Percentiles rank a stretch among this genome's conserved stretches.
phyloP scores from a whole-genome alignment of 140 eudicot genomes.

The Erigeron philadelphicus region DNA sequence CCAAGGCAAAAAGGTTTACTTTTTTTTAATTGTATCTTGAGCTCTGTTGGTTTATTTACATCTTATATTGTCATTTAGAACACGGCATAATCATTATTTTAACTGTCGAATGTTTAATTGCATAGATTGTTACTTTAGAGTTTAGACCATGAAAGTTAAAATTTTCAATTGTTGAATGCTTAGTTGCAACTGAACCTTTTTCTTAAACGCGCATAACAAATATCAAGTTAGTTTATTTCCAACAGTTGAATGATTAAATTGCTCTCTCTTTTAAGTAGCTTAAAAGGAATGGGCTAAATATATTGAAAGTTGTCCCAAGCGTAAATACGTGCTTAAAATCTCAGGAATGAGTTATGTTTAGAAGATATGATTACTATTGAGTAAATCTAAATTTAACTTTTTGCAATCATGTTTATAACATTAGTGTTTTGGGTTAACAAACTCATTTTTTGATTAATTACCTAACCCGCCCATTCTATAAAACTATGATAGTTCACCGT shows the following conservation, averaged over 20 bases:
- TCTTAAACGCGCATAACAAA: no score
- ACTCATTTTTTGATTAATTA: neutral
- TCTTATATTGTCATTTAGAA: constrained; percentile 2
- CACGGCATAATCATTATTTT: neutral
- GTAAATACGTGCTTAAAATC: neutral
- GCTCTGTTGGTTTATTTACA: constrained; percentile 1
- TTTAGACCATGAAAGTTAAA: neutral
- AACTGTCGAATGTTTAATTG: neutral
- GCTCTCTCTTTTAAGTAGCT: neutral
- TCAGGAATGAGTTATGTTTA: neutral
- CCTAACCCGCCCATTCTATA: neutral
- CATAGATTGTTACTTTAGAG: neutral
- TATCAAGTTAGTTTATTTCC: no score
- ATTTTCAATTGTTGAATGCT: neutral
- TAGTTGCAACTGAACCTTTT: no score
- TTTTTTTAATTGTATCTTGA: constrained; percentile 2
- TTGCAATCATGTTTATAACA: no score
- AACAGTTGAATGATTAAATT: neutral
- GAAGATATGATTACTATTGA: neutral
- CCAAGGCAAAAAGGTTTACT: constrained; percentile 16
- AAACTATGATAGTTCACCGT: neutral
- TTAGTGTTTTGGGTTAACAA: neutral
- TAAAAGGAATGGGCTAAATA: neutral
- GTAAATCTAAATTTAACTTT: neutral
- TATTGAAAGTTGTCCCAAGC: neutral